Conservation (phyloP, 345 rosid species). For the Lepidium sativum region DNA sequence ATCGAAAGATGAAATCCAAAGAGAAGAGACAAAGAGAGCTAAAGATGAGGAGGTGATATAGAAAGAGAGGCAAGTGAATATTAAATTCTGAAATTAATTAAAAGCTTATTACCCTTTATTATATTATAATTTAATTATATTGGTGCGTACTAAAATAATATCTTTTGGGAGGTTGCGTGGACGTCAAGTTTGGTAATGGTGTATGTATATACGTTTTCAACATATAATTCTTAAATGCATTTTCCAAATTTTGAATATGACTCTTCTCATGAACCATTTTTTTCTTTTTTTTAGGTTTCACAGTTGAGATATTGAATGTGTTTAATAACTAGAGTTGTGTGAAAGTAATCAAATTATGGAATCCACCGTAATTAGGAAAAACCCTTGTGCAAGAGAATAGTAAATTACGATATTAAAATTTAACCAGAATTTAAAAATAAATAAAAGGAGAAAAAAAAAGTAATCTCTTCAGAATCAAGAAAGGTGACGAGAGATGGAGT, state of each 20-base stretch:
- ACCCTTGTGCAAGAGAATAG: neutral
- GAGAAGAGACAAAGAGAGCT: neutral
- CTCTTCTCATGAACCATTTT: constrained; percentile 1
- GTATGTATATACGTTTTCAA: constrained; percentile 34
- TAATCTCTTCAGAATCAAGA: constrained; percentile 24
- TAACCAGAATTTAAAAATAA: neutral
- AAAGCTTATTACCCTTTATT: neutral
- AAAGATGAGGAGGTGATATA: constrained; percentile 20
- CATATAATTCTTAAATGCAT: constrained; percentile 21
- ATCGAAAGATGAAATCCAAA: constrained; percentile 2
- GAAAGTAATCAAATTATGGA: neutral
- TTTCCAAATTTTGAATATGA: constrained; percentile 16
- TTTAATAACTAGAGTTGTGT: neutral
- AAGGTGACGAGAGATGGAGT: constrained; percentile 22
- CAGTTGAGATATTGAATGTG: constrained; percentile 1
- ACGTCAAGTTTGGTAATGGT: constrained; percentile 58
- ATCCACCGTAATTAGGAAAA: neutral
- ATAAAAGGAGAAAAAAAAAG: neutral
- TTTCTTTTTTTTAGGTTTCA: neutral
- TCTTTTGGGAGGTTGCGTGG: constrained; percentile 48
- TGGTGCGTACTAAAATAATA: neutral
- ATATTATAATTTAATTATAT: neutral
- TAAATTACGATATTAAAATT: neutral
- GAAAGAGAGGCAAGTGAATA: constrained; percentile 18
- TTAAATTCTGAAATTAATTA: constrained; percentile 5